Percentiles rank a stretch among this genome's conserved stretches.
Conservation (phyloP, 331 rosid genomes). For the Pyracantha coccinea region DNA sequence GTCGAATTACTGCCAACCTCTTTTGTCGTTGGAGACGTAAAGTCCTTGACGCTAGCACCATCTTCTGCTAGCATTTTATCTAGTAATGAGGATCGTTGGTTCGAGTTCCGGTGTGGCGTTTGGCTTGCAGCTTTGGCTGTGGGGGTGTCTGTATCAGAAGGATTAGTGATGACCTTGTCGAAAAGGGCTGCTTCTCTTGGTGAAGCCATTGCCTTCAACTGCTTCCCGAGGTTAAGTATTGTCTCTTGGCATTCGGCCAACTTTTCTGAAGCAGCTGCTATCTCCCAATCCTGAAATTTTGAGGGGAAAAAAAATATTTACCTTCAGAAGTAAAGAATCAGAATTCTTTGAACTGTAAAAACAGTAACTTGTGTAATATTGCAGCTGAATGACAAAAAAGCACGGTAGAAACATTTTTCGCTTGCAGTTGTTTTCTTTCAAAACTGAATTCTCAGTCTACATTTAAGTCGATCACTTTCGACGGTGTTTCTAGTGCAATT, state of each 20-base stretch:
- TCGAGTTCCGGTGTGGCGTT: constrained; percentile 16
- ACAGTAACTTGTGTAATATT: neutral
- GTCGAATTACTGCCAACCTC: constrained; percentile 29
- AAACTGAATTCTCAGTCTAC: neutral
- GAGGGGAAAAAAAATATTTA: constrained; percentile 1
- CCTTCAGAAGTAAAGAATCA: neutral
- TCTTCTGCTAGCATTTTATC: constrained; percentile 82
- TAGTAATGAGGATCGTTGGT: constrained; percentile 49
- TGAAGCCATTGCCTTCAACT: constrained; percentile 75
- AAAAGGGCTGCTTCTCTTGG: constrained; percentile 58
- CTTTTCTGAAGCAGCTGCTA: constrained; percentile 85
- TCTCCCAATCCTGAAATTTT: constrained; percentile 72
- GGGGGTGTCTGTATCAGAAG: constrained; percentile 15
- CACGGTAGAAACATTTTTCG: neutral
- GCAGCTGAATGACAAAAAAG: neutral
- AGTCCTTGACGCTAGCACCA: constrained; percentile 17
- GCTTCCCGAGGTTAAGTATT: constrained; percentile 81
- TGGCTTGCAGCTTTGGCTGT: constrained; percentile 13
- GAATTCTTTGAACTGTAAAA: neutral
- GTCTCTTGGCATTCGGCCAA: constrained; percentile 97
- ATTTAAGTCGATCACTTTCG: neutral
- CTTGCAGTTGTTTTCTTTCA: neutral
- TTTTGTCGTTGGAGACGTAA: constrained; percentile 13
- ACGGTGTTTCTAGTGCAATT: neutral
- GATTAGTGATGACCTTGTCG: constrained; percentile 40